Conservation (phyloP, 768 basidiomycete species). For the Tylopilus plumbeoviolaceoides region DNA sequence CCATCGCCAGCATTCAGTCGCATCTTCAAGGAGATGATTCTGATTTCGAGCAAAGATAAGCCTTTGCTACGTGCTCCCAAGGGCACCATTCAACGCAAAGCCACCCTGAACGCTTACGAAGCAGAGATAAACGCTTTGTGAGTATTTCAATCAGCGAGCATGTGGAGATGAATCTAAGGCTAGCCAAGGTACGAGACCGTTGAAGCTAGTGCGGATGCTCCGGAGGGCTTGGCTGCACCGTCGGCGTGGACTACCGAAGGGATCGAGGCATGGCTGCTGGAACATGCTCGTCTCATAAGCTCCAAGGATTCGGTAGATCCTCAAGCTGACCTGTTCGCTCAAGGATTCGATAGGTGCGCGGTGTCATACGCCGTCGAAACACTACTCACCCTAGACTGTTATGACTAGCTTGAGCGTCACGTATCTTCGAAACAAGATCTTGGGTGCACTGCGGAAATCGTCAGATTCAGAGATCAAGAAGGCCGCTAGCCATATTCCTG, state of each 20-base stretch:
- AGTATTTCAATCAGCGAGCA: neutral
- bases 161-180: neutral
- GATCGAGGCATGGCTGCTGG: conserved; percentile 26
- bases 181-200: conserved; percentile 30
- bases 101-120: conserved; percentile 36
- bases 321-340: conserved; percentile 26
- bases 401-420: conserved; percentile 28
- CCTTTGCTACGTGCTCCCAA: conserved; percentile 45
- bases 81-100: conserved; percentile 41
- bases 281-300: conserved; percentile 21
- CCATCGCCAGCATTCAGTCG: conserved; percentile 40
- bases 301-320: conserved; percentile 6
- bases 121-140: conserved; percentile 47
- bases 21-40: conserved; percentile 52
- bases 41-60: conserved; percentile 38
- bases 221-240: conserved; percentile 22
- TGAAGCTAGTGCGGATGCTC: conserved; percentile 21
- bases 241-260: conserved; percentile 19
- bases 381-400: neutral
- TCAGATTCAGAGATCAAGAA: conserved; percentile 26
- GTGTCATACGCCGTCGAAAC: neutral
- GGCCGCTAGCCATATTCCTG: conserved; percentile 23
- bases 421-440: conserved; percentile 23
- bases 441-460: conserved; percentile 28
- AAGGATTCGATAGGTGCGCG: conserved; percentile 38